Base-by-base conservation (phyloP, 495 filamentous ascomycete genomes). In the Patellaria atrata region DNA sequence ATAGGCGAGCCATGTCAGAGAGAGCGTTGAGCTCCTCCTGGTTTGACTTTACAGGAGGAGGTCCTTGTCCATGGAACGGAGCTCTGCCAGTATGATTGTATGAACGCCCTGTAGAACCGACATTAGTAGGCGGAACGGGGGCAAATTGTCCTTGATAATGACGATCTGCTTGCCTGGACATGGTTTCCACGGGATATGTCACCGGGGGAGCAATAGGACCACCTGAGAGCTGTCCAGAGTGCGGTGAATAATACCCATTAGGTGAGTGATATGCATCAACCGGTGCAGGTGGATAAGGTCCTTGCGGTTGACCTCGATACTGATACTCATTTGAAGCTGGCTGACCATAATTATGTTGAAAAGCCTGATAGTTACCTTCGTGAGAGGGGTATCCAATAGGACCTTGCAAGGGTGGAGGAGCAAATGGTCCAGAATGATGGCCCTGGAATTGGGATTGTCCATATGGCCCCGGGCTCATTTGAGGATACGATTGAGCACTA, bases 21-120 rank as follows among this genome's bases (percentile, higher is more conserved):
- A 82, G 47, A 20, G 67, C 61, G 33, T 74, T 68, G n/a, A 76
- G 59, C 49, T 71, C 64, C 26, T 54, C 45, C 35, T 67, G 22
- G 3, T 37, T 27, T 14, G 1, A 16, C 21, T 25, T n/a, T n/a
- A 4, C 20, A 13, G 26, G 27, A 6, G 26, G 13, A 21, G 14
- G 20, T 13, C 13, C 11, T 9, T 12, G 17, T 7, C 4, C 32
- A 4, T 34, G 32, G 2, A 14, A 22, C 5, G 32, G 32, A 34
- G 32, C 22, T 11, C 20, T 34, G 11, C n/a, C 30, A 34, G 2
- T 42, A n/a, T n/a, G n/a, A n/a, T n/a, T n/a, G n/a, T 32, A 4
- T 27, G 27, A 3, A 9, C 21, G 1, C 23, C 22, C 12, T 2
- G 13, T 14, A 25, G 28, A 10, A 22, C 23, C 4, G 15, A 22